These are phyloP conservation scores for Phytopythium montanum DNA, from an alignment of 352 stramenopile species.

Conservation along the genomic window DNA sequence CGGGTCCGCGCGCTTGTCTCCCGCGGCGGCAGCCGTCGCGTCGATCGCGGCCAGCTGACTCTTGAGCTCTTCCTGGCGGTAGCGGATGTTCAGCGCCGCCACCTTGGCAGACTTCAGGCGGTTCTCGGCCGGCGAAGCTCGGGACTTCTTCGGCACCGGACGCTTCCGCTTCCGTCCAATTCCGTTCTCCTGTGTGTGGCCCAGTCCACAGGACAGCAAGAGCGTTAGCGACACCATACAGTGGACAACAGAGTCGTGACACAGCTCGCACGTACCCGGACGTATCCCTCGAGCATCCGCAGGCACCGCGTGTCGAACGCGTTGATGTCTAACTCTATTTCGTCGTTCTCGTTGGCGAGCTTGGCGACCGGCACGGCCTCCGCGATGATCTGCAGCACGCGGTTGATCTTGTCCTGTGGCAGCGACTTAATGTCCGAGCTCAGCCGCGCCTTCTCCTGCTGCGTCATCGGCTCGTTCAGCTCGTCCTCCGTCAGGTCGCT, in stretches of 20 bases:
- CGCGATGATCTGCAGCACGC: slow-evolving; percentile 86
- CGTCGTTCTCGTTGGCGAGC: slow-evolving; percentile 77
- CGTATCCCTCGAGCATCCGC: slow-evolving; percentile 87
- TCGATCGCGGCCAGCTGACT: slow-evolving; percentile 77
- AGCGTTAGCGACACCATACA: neutral
- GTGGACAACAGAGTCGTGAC: neutral
- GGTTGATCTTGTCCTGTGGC: slow-evolving; percentile 85
- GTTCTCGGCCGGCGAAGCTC: slow-evolving; percentile 52
- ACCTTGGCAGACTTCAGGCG: slow-evolving; percentile 81
- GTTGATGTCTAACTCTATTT: slow-evolving; percentile 90
- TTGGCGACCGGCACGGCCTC: slow-evolving; percentile 84
- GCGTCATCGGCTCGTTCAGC: slow-evolving; percentile 83
- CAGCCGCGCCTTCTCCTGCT: slow-evolving; percentile 78
- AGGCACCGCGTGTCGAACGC: slow-evolving; percentile 84
- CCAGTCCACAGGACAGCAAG: slow-evolving; percentile 1
- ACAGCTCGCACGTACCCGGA: slow-evolving; percentile 52
- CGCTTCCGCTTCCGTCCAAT: slow-evolving; percentile 85
- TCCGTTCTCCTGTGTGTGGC: slow-evolving; percentile 79
- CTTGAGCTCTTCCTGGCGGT: slow-evolving; percentile 75
- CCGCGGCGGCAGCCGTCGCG: slow-evolving; percentile 5
- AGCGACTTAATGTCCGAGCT: slow-evolving; percentile 79
- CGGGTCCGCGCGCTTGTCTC: slow-evolving; percentile 30
- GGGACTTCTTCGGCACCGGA: slow-evolving; percentile 45
- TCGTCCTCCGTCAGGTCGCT: slow-evolving; percentile 87
- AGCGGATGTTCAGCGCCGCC: slow-evolving; percentile 70